phyloP scores from a whole-genome alignment of 208 protist genomes.

The Crithidia brevicula region DNA sequence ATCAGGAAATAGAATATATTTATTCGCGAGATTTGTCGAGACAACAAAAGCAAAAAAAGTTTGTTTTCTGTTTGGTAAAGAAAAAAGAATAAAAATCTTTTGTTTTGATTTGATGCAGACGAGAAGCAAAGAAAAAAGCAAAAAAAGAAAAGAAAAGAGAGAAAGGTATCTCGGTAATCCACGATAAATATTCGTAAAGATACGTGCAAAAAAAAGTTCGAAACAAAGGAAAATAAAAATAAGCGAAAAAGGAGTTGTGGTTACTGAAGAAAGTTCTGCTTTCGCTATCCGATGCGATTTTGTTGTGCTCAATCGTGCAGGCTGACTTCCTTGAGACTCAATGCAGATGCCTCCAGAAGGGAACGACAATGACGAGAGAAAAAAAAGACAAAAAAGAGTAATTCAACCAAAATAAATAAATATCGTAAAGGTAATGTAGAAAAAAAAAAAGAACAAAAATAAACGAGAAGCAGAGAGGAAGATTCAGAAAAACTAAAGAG shows the following conservation, averaged over 20 bases:
- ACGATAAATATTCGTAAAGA: background rate
- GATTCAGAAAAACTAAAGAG: no score
- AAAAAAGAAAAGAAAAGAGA: background rate
- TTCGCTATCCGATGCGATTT: no score
- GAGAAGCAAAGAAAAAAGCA: background rate
- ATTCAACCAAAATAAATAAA: conserved; percentile 1
- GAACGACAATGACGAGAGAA: background rate
- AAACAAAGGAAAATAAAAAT: conserved; percentile 5
- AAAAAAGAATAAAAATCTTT: background rate
- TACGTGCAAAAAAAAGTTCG: background rate
- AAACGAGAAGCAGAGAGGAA: background rate
- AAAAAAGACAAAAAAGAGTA: conserved; percentile 12
- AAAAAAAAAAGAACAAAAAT: background rate
- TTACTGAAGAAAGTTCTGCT: no score
- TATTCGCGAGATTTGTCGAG: no score
- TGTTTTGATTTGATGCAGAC: background rate
- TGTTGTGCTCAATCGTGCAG: no score
- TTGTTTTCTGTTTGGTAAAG: no score
- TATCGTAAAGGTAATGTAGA: conserved; percentile 3
- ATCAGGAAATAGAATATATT: no score
- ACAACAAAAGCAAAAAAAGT: no score
- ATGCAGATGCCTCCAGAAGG: no score
- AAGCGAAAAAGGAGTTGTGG: background rate
- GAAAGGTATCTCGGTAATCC: background rate
- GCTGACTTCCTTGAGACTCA: no score